A percentile compares a stretch with the other conserved stretches of the same genome.
phyloP scores from a whole-genome alignment of 1,284 basidiomycete genomes.

The Ustilago loliicola region DNA sequence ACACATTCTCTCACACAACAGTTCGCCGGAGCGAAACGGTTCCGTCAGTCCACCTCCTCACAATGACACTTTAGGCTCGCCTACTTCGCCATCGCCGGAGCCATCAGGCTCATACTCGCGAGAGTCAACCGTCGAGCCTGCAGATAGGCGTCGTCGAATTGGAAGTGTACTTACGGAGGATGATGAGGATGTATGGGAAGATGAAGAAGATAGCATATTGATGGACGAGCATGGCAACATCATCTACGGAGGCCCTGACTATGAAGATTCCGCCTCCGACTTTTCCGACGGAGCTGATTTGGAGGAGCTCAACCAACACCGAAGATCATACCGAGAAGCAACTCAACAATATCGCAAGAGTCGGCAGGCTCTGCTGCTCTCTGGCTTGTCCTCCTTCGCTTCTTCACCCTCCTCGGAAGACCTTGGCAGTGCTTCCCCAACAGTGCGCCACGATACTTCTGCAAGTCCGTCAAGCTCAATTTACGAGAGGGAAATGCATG shows the following conservation, averaged over 20 bases:
- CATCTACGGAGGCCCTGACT: conserved; percentile 30
- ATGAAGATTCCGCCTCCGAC: conserved; percentile 43
- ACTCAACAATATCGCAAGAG: conserved; percentile 52
- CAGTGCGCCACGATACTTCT: conserved; percentile 23
- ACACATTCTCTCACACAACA: not conserved
- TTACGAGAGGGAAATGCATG: conserved; percentile 2
- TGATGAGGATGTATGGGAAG: conserved; percentile 53
- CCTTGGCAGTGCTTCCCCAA: conserved; percentile 19
- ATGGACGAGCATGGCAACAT: conserved; percentile 39
- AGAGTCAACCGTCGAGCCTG: conserved; percentile 19
- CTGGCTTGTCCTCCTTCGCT: conserved; percentile 42
- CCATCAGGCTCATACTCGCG: conserved; percentile 11
- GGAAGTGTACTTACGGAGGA: conserved; percentile 21
- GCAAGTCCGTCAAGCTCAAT: conserved; percentile 33
- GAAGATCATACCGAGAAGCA: conserved; percentile 46
- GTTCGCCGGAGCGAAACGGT: not conserved
- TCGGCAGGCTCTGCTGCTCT: conserved; percentile 47
- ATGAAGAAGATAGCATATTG: conserved; percentile 37
- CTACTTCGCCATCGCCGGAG: not conserved
- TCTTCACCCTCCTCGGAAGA: conserved; percentile 42
- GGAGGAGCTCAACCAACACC: conserved; percentile 30
- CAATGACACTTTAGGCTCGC: not conserved
- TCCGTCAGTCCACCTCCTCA: not conserved
- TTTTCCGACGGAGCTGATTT: conserved; percentile 30
- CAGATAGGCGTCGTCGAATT: conserved; percentile 2